phyloP scores from a whole-genome alignment of 2,329 filamentous ascomycete species.

The Xylariaceae sp. region DNA sequence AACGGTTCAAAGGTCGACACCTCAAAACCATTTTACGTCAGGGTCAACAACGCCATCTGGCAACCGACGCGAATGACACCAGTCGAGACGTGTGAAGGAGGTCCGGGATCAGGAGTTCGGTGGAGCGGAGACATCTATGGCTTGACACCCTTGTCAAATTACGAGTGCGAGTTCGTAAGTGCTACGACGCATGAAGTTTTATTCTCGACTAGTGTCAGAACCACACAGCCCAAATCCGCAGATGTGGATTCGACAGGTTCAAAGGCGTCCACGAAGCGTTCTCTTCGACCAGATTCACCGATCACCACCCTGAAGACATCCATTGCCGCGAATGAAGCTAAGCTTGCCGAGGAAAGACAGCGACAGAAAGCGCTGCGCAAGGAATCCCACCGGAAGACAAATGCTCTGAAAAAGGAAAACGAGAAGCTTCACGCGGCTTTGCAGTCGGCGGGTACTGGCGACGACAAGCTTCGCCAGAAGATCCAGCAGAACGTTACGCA shows the following conservation, averaged over 20 bases:
- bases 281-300: constrained; percentile 69
- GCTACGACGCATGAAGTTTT: constrained; percentile 61
- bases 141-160: constrained; percentile 68
- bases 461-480: constrained; percentile 73
- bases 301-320: constrained; percentile 73
- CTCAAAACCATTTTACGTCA: constrained; percentile 73
- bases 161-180: constrained; percentile 74
- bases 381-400: constrained; percentile 68
- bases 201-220: constrained; percentile 69
- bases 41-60: constrained; percentile 76
- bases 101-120: constrained; percentile 41
- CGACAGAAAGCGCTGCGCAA: constrained; percentile 68
- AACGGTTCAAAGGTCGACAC: constrained; percentile 54
- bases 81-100: constrained; percentile 36
- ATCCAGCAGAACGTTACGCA: constrained; percentile 71
- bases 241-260: constrained; percentile 34
- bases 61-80: constrained; percentile 69
- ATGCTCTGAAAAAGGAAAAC: constrained; percentile 67
- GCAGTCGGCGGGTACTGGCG: constrained; percentile 65
- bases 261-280: constrained; percentile 48
- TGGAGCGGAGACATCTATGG: constrained; percentile 72
- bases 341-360: constrained; percentile 64
- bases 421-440: constrained; percentile 64
- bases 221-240: constrained; percentile 47
- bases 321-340: constrained; percentile 67